Conservation (phyloP, 1,284 basidiomycete genomes). For the Cystobasidium pallidum region DNA sequence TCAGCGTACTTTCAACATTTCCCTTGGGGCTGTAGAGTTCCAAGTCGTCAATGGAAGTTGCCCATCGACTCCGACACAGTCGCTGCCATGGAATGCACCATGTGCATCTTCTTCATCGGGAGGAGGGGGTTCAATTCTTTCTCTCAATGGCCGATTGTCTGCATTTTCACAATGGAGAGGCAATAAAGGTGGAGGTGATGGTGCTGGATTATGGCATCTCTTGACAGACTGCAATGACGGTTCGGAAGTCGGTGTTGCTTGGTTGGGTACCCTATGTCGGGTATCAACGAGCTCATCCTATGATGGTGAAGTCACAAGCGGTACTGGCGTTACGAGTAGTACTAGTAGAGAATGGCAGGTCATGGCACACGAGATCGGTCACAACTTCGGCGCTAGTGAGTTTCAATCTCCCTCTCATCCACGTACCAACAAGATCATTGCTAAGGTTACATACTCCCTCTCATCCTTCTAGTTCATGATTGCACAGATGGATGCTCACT, state of each 20-base stretch:
- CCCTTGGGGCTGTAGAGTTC: constrained; percentile 76
- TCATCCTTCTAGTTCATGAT: constrained; percentile 20
- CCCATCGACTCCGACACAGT: constrained; percentile 60
- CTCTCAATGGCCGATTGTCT: constrained; percentile 71
- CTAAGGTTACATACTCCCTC: not conserved
- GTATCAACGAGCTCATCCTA: constrained; percentile 30
- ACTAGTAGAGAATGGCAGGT: constrained; percentile 68
- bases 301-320: constrained; percentile 56
- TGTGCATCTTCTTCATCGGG: constrained; percentile 59
- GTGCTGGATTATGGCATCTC: constrained; percentile 79
- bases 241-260: constrained; percentile 85
- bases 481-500: constrained; percentile 64
- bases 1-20: constrained; percentile 76
- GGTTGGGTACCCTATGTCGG: constrained; percentile 72
- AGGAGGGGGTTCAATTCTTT: constrained; percentile 49
- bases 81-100: constrained; percentile 60
- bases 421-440: not conserved
- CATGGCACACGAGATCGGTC: constrained; percentile 84
- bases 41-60: constrained; percentile 66
- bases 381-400: constrained; percentile 72
- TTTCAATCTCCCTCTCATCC: not conserved
- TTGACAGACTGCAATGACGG: constrained; percentile 85
- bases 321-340: constrained; percentile 80
- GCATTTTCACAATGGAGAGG: constrained; percentile 84
- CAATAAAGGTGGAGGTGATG: constrained; percentile 60